Base-by-base conservation (phyloP, 257 asterid genomes). In the Primulina eburnea region DNA sequence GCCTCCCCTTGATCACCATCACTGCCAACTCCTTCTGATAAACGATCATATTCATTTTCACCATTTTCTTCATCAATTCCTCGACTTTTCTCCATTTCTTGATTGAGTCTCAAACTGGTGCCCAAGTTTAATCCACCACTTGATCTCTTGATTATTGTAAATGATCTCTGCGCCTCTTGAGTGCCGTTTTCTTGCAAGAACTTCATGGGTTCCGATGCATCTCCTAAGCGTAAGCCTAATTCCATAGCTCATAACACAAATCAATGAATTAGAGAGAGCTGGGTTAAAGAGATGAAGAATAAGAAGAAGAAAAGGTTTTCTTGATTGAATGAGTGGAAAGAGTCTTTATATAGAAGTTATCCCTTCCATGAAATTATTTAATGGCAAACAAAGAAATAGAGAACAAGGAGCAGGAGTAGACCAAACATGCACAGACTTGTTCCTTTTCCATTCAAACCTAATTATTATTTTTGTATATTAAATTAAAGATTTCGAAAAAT, bases 151-250 rank as follows among this genome's bases (percentile, higher is more conserved):
- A 65, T 71, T n/a, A 35, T 70, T 26, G 11, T 57, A 32, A 40
- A 62, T 30, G 33, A 0, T 65, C 71, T 55, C 5, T 37, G 38
- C 4, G 71, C 56, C n/a, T 71, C 53, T 11, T 33, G 26, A 14
- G 65, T 5, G 7, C 34, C 57, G 69, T 38, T 69, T 7, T 73
- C 78, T 29, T 74, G 34, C 73, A 72, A 73, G 71, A 82, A 76
- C 6, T 52, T 67, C 11, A 72, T 20, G 6, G 84, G 38, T 50
- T 74, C 79, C 0, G 88, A 79, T 14, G 83, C 72, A 47, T 87
- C 88, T 57, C 96, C 96, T 33, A 90, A 82, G 76, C 86, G 86
- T 71, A 90, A 76, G 18, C 89, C 95, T 65, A 90, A 78, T 81
- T 90, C 96, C 96, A 90, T 90, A 43, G 67, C 40, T 60, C 53